phyloP scores from a whole-genome alignment of 306 rosid genomes.

The Cucumis hystrix region DNA sequence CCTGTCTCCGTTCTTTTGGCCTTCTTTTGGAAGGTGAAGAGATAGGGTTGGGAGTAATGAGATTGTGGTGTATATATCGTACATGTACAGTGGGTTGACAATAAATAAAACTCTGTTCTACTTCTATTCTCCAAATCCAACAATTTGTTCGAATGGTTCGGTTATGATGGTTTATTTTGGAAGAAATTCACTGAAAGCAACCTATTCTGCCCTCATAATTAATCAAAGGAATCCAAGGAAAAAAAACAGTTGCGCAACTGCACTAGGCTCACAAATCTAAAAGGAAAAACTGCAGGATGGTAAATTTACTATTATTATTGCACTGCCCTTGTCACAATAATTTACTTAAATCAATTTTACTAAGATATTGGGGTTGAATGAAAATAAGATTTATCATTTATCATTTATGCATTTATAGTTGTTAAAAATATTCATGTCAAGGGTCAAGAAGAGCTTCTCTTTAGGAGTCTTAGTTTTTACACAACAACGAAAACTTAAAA shows the following conservation, averaged over 20 bases:
- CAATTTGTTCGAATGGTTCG: background rate
- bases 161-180: background rate
- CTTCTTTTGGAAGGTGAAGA: background rate
- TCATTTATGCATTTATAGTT: background rate
- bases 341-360: background rate
- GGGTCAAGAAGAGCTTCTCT: background rate
- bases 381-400: background rate
- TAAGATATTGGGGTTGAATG: background rate
- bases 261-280: background rate
- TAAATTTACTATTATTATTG: background rate
- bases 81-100: background rate
- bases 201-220: background rate
- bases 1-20: background rate
- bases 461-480: background rate
- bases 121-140: background rate
- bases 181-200: background rate
- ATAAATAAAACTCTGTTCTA: background rate
- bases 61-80: background rate
- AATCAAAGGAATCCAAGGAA: background rate
- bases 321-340: background rate
- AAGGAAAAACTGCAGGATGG: background rate
- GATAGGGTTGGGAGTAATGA: background rate
- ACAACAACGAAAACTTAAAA: slow-evolving; percentile 14
- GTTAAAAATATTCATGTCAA: background rate
- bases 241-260: background rate